phyloP scores from a whole-genome alignment of 2,329 filamentous ascomycete species.

The Ophiosphaerella herpotricha region DNA sequence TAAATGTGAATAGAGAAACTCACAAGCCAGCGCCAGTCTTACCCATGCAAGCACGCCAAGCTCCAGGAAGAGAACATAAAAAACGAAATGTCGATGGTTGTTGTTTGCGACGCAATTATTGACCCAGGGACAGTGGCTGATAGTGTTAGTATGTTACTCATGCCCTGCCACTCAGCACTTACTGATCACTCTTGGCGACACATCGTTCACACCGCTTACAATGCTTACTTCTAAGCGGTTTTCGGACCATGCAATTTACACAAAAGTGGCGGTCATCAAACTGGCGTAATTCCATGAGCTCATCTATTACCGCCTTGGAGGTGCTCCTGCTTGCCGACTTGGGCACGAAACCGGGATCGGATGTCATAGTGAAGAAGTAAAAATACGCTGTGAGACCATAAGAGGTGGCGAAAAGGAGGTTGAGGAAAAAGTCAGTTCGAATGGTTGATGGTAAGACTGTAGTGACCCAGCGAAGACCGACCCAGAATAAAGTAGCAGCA shows the following conservation, averaged over 20 bases:
- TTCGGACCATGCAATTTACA: constrained; percentile 90
- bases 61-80: constrained; percentile 82
- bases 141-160: constrained; percentile 18
- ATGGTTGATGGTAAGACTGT: constrained; percentile 72
- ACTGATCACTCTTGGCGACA: constrained; percentile 97
- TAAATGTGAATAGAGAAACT: constrained; percentile 32
- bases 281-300: constrained; percentile 81
- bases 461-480: constrained; percentile 75
- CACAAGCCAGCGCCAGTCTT: constrained; percentile 73
- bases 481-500: constrained; percentile 80
- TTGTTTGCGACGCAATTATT: constrained; percentile 95
- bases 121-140: constrained; percentile 94
- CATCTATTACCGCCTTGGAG: constrained; percentile 86
- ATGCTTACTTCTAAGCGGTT: constrained; percentile 92
- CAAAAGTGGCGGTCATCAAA: constrained; percentile 96
- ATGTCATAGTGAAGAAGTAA: constrained; percentile 81
- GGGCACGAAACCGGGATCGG: constrained; percentile 90
- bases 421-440: constrained; percentile 70
- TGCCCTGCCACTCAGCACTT: constrained; percentile 47
- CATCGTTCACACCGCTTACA: constrained; percentile 90
- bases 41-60: constrained; percentile 75
- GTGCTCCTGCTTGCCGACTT: constrained; percentile 87
- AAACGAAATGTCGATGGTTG: constrained; percentile 93
- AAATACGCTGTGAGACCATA: constrained; percentile 78
- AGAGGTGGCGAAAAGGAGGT: constrained; percentile 71